Percentiles rank a stretch among this genome's conserved stretches.
phyloP scores from a whole-genome alignment of 2,329 filamentous ascomycete genomes.

The Lachnellula occidentalis region DNA sequence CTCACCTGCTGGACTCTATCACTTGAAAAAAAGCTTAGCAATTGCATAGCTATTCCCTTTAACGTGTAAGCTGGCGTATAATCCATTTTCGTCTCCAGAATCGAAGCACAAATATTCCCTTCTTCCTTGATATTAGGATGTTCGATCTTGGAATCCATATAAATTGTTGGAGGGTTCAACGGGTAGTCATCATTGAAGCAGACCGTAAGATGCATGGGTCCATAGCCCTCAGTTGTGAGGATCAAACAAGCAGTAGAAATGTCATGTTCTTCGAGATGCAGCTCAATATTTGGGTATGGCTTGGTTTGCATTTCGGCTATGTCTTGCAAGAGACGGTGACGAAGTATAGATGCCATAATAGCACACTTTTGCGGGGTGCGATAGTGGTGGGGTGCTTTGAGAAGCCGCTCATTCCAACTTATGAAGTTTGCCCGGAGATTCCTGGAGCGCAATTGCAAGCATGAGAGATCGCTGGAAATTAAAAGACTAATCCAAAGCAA shows the following conservation, averaged over 20 bases:
- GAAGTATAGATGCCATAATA: too few species aligned
- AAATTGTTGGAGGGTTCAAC: not conserved
- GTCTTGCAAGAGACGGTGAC: constrained; percentile 18
- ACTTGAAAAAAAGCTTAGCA: not conserved
- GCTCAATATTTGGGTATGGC: not conserved
- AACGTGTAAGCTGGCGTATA: not conserved
- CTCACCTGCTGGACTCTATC: not conserved
- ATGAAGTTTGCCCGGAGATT: too few species aligned
- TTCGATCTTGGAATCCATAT: not conserved
- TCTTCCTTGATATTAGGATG: not conserved
- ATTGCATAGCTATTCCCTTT: not conserved
- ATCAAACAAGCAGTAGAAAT: not conserved
- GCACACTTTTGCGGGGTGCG: too few species aligned
- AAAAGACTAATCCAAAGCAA: too few species aligned
- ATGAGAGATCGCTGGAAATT: too few species aligned
- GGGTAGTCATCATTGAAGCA: not conserved
- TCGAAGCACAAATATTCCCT: not conserved
- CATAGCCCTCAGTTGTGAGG: not conserved
- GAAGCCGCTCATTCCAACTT: too few species aligned
- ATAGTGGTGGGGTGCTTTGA: too few species aligned
- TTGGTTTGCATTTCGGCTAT: not conserved
- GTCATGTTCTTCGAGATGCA: not conserved
- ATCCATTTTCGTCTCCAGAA: not conserved
- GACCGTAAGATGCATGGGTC: not conserved
- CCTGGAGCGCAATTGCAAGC: too few species aligned